Evolutionary conservation across 2,329 filamentous ascomycete species (phyloP).

Genomic region (Ambrosiella beaveri): DNA sequence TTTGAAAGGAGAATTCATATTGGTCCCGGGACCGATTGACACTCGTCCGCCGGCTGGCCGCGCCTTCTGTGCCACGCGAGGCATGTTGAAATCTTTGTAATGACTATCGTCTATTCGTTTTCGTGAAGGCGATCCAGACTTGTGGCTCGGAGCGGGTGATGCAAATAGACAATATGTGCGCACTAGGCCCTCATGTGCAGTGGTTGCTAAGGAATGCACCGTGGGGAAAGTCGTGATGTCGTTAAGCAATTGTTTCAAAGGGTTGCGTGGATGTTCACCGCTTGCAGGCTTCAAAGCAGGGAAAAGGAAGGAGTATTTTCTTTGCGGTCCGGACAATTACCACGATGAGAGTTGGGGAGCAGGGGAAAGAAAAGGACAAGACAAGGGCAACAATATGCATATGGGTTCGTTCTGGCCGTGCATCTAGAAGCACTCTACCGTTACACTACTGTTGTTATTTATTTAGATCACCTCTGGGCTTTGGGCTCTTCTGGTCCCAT

Average conservation of each 20-base stretch:
- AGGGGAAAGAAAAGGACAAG: not conserved
- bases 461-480: not conserved
- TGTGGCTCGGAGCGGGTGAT: not conserved
- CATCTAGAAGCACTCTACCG: not conserved
- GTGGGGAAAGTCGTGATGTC: not conserved
- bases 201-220: not conserved
- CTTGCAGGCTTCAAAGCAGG: not conserved
- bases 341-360: not conserved
- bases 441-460: not conserved
- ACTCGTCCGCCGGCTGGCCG: constrained; percentile 31
- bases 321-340: not conserved
- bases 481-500: not conserved
- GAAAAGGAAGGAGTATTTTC: constrained; percentile 1
- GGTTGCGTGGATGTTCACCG: not conserved
- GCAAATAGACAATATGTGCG: not conserved
- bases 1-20: constrained; percentile 36
- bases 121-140: not conserved
- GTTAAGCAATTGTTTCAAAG: not conserved
- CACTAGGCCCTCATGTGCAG: not conserved
- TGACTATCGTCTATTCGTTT: not conserved
- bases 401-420: not conserved
- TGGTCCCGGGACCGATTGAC: constrained; percentile 23
- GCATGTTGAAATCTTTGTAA: constrained; percentile 24
- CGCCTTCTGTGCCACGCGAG: constrained; percentile 39
- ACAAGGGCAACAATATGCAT: not conserved